Evolutionary conservation across 192 early-diverging fungal genomes (phyloP).

Genomic region (Mortierella claussenii): DNA sequence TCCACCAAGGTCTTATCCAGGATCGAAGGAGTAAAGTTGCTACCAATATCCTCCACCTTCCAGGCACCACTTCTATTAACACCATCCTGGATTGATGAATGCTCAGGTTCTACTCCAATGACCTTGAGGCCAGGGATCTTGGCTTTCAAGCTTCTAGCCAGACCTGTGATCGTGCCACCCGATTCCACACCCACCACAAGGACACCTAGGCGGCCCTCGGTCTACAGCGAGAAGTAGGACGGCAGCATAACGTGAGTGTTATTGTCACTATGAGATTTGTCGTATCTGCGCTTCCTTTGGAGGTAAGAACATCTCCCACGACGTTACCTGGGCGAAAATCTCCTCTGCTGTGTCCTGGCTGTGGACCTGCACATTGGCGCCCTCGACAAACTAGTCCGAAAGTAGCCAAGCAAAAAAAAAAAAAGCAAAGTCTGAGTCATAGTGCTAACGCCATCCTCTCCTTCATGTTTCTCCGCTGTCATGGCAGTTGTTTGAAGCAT

Average conservation of each 20-base stretch:
- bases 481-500: neutral
- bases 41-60: conserved; percentile 80
- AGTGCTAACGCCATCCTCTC: neutral
- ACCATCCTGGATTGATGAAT: conserved; percentile 65
- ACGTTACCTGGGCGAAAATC: conserved; percentile 68
- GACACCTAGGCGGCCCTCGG: conserved; percentile 59
- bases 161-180: conserved; percentile 69
- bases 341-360: conserved; percentile 71
- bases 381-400: conserved; percentile 26
- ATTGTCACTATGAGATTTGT: too few species aligned
- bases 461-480: neutral
- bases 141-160: conserved; percentile 65
- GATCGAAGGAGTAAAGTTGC: conserved; percentile 65
- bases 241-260: too few species aligned
- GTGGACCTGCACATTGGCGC: conserved; percentile 43
- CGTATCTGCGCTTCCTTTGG: too few species aligned
- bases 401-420: neutral
- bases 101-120: conserved; percentile 77
- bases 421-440: conserved; percentile 6
- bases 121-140: conserved; percentile 64
- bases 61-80: conserved; percentile 57
- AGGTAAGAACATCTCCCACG: too few species aligned
- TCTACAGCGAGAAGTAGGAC: too few species aligned
- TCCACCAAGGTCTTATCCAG: conserved; percentile 65
- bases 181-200: conserved; percentile 78